Evolutionary conservation across 768 basidiomycete species (phyloP).

Genomic region (Suillus cothurnatus): DNA sequence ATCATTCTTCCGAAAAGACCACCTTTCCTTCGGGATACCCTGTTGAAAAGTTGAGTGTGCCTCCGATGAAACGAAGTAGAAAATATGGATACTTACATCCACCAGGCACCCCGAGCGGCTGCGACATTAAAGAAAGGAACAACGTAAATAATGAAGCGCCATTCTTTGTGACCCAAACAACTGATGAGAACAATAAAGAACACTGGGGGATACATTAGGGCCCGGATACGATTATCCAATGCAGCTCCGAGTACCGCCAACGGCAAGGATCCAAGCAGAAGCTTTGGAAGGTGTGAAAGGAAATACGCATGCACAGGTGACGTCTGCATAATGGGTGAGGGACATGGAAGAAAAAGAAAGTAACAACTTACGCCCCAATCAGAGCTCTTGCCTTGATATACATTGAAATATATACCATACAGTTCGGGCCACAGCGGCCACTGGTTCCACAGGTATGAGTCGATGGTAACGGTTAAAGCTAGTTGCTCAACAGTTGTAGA

Average conservation of each 20-base stretch:
- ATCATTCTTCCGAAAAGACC: slow-evolving; percentile 46
- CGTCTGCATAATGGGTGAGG: slow-evolving; percentile 43
- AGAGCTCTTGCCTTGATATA: slow-evolving; percentile 79
- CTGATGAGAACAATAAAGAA: slow-evolving; percentile 68
- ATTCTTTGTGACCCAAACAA: slow-evolving; percentile 89
- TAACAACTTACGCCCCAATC: slow-evolving; percentile 85
- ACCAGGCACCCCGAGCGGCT: slow-evolving; percentile 65
- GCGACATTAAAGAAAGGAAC: slow-evolving; percentile 82
- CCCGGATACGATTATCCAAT: slow-evolving; percentile 50
- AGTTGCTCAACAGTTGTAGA: slow-evolving; percentile 4
- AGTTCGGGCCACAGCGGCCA: slow-evolving; percentile 87
- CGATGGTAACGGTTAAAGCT: slow-evolving; percentile 68
- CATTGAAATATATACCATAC: slow-evolving; percentile 78
- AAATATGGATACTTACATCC: slow-evolving; percentile 53
- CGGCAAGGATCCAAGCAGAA: slow-evolving; percentile 67
- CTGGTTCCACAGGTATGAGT: slow-evolving; percentile 85
- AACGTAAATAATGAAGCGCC: slow-evolving; percentile 92
- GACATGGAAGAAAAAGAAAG: not conserved
- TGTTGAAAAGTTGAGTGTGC: slow-evolving; percentile 22
- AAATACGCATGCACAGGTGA: slow-evolving; percentile 75
- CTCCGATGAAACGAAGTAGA: slow-evolving; percentile 3
- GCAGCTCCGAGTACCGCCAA: slow-evolving; percentile 57
- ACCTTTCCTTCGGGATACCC: slow-evolving; percentile 52
- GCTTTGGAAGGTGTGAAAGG: slow-evolving; percentile 68
- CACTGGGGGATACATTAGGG: slow-evolving; percentile 53